Conservation (phyloP, 2,329 filamentous ascomycete species). For the Blastomyces parvus region DNA sequence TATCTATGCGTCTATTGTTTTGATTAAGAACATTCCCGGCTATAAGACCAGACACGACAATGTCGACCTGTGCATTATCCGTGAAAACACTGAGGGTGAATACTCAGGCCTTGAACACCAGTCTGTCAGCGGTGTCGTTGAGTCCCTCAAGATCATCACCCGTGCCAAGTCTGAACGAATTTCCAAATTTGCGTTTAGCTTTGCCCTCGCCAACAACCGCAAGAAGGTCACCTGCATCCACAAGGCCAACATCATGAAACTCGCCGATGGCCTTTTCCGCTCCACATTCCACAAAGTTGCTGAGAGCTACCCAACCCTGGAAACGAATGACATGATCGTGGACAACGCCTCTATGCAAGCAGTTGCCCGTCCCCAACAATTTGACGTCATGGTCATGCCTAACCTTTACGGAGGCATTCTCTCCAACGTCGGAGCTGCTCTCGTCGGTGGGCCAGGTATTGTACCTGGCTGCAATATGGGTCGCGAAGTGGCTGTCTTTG, state of each 20-base stretch:
- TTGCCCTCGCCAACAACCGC: conserved; percentile 95
- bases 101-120: conserved; percentile 99
- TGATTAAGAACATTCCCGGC: conserved; percentile 99
- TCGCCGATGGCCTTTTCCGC: conserved; percentile 96
- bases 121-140: conserved; percentile 89
- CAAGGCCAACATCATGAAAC: conserved; percentile 99
- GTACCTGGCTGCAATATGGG: conserved; percentile 99
- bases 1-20: conserved; percentile 94
- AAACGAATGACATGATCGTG: conserved; percentile 99
- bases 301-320: conserved; percentile 89
- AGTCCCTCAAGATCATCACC: conserved; percentile 99
- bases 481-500: conserved; percentile 93
- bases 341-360: conserved; percentile 99
- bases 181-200: conserved; percentile 96
- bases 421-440: conserved; percentile 95
- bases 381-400: conserved; percentile 99
- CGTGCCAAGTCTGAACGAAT: conserved; percentile 98
- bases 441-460: conserved; percentile 92
- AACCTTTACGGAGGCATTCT: conserved; percentile 98
- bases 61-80: conserved; percentile 98
- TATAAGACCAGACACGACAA: conserved; percentile 96
- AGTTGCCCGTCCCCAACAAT: conserved; percentile 91
- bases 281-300: conserved; percentile 90
- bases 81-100: conserved; percentile 99
- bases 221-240: conserved; percentile 99